phyloP scores from a whole-genome alignment of 805 yeast species.

The Hanseniaspora guilliermondii region DNA sequence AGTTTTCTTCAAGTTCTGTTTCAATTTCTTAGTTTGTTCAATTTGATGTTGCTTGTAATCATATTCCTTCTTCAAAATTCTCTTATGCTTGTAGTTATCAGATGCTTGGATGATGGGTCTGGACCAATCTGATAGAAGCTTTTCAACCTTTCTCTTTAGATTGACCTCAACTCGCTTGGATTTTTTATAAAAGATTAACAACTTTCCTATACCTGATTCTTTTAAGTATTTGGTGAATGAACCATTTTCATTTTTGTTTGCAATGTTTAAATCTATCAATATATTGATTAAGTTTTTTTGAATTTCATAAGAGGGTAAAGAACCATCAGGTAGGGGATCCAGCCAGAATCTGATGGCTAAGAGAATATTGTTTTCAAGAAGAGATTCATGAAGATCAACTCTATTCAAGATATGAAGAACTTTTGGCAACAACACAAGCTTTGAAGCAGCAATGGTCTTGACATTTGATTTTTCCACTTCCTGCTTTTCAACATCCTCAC shows the following conservation, averaged over 20 bases:
- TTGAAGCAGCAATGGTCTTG: constrained; percentile 4
- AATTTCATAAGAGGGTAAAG: constrained; percentile 93
- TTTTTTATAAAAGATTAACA: constrained; percentile 83
- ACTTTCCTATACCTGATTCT: constrained; percentile 89
- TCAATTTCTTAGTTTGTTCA: constrained; percentile 22
- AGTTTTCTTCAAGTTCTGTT: constrained; percentile 22
- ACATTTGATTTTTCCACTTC: constrained; percentile 24
- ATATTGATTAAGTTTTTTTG: constrained; percentile 53
- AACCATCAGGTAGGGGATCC: constrained; percentile 95
- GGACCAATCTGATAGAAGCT: constrained; percentile 92
- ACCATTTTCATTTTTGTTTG: constrained; percentile 62
- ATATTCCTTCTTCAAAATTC: constrained; percentile 56
- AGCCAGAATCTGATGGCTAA: constrained; percentile 94
- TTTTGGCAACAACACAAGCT: constrained; percentile 46
- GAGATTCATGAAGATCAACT: constrained; percentile 79
- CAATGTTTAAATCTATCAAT: constrained; percentile 30
- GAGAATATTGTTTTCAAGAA: constrained; percentile 81
- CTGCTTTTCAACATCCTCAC: constrained; percentile 26
- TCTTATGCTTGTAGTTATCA: constrained; percentile 83
- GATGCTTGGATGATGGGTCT: constrained; percentile 93
- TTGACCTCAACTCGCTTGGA: constrained; percentile 78
- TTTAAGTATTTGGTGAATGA: constrained; percentile 90
- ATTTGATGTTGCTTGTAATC: constrained; percentile 42
- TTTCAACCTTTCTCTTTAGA: constrained; percentile 79
- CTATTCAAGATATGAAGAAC: constrained; percentile 66